These are phyloP conservation scores for Paramecium bursaria DNA, from an alignment of 73 alveolate genomes.

Conservation along the genomic window DNA sequence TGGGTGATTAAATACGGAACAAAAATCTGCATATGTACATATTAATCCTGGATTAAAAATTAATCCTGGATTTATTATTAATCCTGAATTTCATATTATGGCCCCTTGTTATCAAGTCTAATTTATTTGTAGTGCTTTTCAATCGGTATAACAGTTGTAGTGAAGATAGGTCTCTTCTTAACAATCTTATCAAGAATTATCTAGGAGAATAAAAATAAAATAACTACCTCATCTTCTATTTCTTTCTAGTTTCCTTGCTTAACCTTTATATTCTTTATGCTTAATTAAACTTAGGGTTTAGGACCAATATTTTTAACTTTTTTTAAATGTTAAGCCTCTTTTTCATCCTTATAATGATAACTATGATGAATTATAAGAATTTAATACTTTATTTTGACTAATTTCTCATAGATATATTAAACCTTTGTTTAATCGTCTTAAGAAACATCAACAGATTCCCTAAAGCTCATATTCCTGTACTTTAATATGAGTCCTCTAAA, in stretches of 20 bases:
- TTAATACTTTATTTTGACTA: constrained; percentile 29
- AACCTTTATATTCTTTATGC: too few species aligned
- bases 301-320: not conserved
- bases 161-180: not conserved
- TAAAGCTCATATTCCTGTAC: not conserved
- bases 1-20: not conserved
- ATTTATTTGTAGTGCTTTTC: not conserved
- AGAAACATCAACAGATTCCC: constrained; percentile 13
- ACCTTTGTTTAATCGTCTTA: not conserved
- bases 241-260: not conserved
- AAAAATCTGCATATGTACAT: not conserved
- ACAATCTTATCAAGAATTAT: not conserved
- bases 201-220: not conserved
- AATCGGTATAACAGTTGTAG: not conserved
- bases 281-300: not conserved
- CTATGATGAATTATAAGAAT: not conserved
- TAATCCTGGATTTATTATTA: not conserved
- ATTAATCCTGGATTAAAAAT: not conserved
- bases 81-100: not conserved
- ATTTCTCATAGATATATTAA: constrained; percentile 4
- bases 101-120: not conserved
- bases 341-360: not conserved
- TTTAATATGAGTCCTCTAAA: constrained; percentile 1
- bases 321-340: not conserved
- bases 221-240: not conserved